Evolutionary conservation across 805 yeast species (phyloP), one percentile per base, ranked within the genome.

Genomic region (Scheffersomyces lignosus): DNA sequence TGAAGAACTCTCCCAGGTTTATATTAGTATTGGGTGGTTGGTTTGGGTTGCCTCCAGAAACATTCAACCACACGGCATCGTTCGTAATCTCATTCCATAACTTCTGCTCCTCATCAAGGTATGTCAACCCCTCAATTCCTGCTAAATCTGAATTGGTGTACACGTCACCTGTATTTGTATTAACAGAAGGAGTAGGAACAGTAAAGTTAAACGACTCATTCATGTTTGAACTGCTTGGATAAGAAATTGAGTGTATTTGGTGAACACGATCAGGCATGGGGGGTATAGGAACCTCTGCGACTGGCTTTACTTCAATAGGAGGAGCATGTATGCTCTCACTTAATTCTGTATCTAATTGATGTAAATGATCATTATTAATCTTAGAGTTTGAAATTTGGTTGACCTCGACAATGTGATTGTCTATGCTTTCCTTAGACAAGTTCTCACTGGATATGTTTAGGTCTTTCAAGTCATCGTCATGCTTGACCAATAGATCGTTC

Each of bases 1-100:
- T 34, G 34, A 18, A 47, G 35, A 10, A 40, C 25, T 20, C 51
- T 38, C 15, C 49, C 18, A 12, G 57, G 18, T 17, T 9, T 13
- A 47, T 29, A 7, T 12, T 15, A 12, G 2, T 3, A 9, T n/a
- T 31, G 1, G 55, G 49, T 2, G 51, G 51, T 27, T 49, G 56
- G 29, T 47, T 48, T 10, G 52, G 52, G 31, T 43, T 47, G 1
- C 50, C 58, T 4, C 52, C 54, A 9, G 58, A 40, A 4, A 57
- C 58, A 44, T 65, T 66, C 38, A 85, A 58, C 95, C 95, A 85
- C 47, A 77, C 80, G 0, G 90, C 90, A 49, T 83, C 87, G 49
- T 75, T 77, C 0, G 89, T 79, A 37, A 85, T 81, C 44, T 84
- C 90, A 51, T 78, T 81, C 95, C 95, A 85, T 22, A 85, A 60